phyloP scores from a whole-genome alignment of 78 protist species.

The Polysphondylium violaceum region DNA sequence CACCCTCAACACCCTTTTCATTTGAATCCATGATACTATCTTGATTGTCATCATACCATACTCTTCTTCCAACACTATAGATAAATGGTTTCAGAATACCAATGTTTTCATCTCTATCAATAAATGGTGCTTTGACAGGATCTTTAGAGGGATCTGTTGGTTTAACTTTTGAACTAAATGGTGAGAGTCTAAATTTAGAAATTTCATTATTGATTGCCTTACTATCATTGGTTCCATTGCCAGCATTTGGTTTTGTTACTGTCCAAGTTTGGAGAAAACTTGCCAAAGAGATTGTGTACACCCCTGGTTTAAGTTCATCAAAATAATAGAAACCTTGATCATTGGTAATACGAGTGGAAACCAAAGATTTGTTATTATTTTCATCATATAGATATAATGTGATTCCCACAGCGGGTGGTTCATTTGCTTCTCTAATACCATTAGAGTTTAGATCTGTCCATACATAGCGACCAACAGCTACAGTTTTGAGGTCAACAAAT shows the following conservation, averaged over 20 bases:
- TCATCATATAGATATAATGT: neutral
- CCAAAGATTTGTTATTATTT: too few species aligned
- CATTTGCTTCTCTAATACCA: conserved; percentile 21
- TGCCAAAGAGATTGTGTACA: neutral
- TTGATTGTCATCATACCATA: conserved; percentile 40
- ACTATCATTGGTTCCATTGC: conserved; percentile 51
- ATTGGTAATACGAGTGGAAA: neutral
- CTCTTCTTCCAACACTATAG: conserved; percentile 24
- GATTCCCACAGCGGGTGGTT: conserved; percentile 11
- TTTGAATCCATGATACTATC: conserved; percentile 18
- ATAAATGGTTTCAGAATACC: conserved; percentile 2
- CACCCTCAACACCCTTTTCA: conserved; percentile 16
- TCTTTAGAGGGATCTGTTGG: neutral
- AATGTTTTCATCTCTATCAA: neutral
- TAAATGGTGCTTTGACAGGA: neutral
- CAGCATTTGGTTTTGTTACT: neutral
- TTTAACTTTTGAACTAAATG: neutral
- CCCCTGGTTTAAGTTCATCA: conserved; percentile 8
- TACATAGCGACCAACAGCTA: conserved; percentile 43
- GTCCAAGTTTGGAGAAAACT: neutral
- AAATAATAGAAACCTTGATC: conserved; percentile 27
- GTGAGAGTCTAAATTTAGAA: neutral
- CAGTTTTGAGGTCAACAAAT: neutral
- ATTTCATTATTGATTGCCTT: conserved; percentile 14
- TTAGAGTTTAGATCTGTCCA: conserved; percentile 47